Conservation (phyloP, 495 filamentous ascomycete species). For the Aspergillus conjunctus region DNA sequence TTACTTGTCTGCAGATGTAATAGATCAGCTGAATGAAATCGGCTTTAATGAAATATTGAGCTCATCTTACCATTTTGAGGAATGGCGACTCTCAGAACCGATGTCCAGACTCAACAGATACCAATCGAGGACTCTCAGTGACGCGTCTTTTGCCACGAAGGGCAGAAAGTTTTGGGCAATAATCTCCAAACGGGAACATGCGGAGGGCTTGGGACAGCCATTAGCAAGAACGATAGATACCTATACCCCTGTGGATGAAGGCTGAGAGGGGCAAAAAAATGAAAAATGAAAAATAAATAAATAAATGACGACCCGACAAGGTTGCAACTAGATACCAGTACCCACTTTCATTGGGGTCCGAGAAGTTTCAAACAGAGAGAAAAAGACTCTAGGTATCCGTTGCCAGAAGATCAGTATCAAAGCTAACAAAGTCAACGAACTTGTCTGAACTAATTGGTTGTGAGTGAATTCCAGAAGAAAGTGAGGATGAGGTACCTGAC, state of each 20-base stretch:
- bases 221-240: slow-evolving; percentile 24
- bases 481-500: slow-evolving; percentile 22
- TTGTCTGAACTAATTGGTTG: slow-evolving; percentile 28
- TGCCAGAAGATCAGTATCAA: slow-evolving; percentile 24
- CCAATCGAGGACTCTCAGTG: slow-evolving; percentile 42
- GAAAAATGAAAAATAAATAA: slow-evolving; percentile 19
- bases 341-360: slow-evolving; percentile 23
- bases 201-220: slow-evolving; percentile 28
- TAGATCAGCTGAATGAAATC: slow-evolving; percentile 53
- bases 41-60: slow-evolving; percentile 26
- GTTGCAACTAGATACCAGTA: slow-evolving; percentile 34
- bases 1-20: slow-evolving; percentile 48
- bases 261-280: slow-evolving; percentile 6
- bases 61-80: slow-evolving; percentile 30
- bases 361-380: slow-evolving; percentile 18
- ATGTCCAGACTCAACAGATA: slow-evolving; percentile 29
- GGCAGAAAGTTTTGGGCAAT: slow-evolving; percentile 24
- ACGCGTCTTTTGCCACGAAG: slow-evolving; percentile 33
- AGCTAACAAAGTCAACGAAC: slow-evolving; percentile 22
- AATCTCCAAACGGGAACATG: slow-evolving; percentile 28
- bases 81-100: slow-evolving; percentile 23
- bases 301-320: slow-evolving; percentile 21
- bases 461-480: slow-evolving; percentile 23
- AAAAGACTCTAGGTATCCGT: slow-evolving; percentile 10
- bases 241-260: slow-evolving; percentile 22